Evolutionary conservation across 176 grass and related monocot genomes (phyloP), one percentile per base, ranked within the genome.

Genomic region (Oryza longistaminata): DNA sequence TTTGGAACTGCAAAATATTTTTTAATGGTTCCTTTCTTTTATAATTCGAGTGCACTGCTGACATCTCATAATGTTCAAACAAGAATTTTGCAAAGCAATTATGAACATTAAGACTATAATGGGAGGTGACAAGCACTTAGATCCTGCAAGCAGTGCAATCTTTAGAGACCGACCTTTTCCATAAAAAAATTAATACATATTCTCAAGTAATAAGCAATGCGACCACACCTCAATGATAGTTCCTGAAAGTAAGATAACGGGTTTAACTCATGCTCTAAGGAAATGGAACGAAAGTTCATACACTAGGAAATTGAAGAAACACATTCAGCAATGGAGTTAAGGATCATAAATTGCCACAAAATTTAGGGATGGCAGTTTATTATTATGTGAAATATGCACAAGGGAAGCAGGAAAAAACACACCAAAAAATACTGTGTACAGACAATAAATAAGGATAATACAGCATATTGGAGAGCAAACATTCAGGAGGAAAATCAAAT

Each of bases 11-110:
- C 21, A n/a, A 40, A 44, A 14, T 40, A 11, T n/a, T 42, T 69
- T 53, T 48, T 7, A 58, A 58, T 53, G 44, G 31, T 53, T 81
- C 64, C 60, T 66, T 73, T 50, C 3, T 80, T 73, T 53, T 80
- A 67, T 42, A 86, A n/a, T n/a, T 64, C 26, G 16, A 75, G 48
- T 75, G 26, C 49, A 52, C 15, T 14, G 15, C 33, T 39, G n/a
- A 17, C 17, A 42, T 70, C 19, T 49, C 42, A 26, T 46, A n/a
- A 44, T 46, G 70, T 48, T 17, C 16, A 46, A 26, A 73, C 22
- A 5, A 73, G 40, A 58, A 77, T 62, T 62, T n/a, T 62, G 53
- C 11, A 42, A 24, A 62, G 67, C 33, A 3, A 40, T 27, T 27
- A 77, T 25, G n/a, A 60, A 24, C 52, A 39, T 37, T 62, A n/a